Evolutionary conservation across 257 asterid genomes (phyloP).

Genomic region (Ophiorrhiza pumila): DNA sequence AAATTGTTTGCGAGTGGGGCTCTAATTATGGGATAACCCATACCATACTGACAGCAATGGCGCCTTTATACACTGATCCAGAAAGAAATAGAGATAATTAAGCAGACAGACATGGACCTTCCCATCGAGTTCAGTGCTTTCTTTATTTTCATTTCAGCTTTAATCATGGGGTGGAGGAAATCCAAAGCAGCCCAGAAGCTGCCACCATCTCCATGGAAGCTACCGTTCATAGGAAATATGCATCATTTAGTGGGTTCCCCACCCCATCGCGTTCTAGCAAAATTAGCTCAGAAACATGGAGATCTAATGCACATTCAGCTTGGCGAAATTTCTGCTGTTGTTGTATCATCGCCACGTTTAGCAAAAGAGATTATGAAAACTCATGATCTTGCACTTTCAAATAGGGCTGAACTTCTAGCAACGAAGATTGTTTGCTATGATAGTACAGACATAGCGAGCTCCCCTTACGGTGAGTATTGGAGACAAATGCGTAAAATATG

Average conservation of each 20-base stretch:
- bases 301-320: slow-evolving; percentile 25
- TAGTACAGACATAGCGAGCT: slow-evolving; percentile 10
- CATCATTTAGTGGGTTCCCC: slow-evolving; percentile 22
- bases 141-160: neutral
- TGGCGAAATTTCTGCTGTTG: slow-evolving; percentile 21
- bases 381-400: slow-evolving; percentile 22
- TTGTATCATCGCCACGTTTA: slow-evolving; percentile 24
- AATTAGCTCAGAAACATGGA: slow-evolving; percentile 22
- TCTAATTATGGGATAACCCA: too few relatives aligned
- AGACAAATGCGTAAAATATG: slow-evolving; percentile 21
- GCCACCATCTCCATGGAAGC: slow-evolving; percentile 29
- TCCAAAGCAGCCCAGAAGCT: neutral
- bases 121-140: neutral
- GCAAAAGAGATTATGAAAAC: slow-evolving; percentile 32
- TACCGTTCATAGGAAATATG: slow-evolving; percentile 28
- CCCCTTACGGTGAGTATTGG: slow-evolving; percentile 28
- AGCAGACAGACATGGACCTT: too few relatives aligned
- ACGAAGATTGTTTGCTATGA: slow-evolving; percentile 7
- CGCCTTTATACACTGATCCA: too few relatives aligned
- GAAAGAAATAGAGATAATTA: too few relatives aligned
- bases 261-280: slow-evolving; percentile 20
- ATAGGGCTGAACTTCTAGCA: slow-evolving; percentile 9
- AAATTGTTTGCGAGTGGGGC: too few relatives aligned
- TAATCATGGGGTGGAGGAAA: neutral
- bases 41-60: too few relatives aligned